These are phyloP conservation scores for Akanthomyces dipterigenus DNA, from an alignment of 2,329 filamentous ascomycete species.

Conservation along the genomic window DNA sequence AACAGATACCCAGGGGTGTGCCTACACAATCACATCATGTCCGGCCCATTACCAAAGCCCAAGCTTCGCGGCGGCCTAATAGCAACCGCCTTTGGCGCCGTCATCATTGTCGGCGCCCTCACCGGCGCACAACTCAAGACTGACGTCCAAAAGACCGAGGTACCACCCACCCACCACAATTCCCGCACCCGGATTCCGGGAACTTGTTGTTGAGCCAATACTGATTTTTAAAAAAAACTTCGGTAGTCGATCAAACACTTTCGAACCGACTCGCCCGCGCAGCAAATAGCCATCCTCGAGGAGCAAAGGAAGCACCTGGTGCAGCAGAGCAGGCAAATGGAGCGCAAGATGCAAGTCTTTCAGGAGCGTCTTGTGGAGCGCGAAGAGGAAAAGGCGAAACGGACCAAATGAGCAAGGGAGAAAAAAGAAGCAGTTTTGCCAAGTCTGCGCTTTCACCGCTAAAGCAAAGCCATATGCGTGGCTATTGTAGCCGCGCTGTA, in stretches of 20 bases:
- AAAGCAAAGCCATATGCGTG: background rate
- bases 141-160: conserved; percentile 39
- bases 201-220: no score
- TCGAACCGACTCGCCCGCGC: conserved; percentile 31
- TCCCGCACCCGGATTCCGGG: no score
- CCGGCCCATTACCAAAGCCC: conserved; percentile 18
- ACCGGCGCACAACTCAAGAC: conserved; percentile 45
- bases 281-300: conserved; percentile 40
- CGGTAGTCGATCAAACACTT: conserved; percentile 30
- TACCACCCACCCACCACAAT: conserved; percentile 17
- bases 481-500: background rate
- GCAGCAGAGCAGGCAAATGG: conserved; percentile 31
- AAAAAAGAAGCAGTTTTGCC: no score
- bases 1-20: background rate
- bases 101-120: conserved; percentile 39
- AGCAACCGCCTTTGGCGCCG: conserved; percentile 39
- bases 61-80: conserved; percentile 28
- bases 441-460: no score
- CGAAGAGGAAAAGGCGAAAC: conserved; percentile 17
- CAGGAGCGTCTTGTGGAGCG: conserved; percentile 32
- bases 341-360: conserved; percentile 36
- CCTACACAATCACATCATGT: conserved; percentile 13
- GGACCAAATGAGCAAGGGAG: background rate
- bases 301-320: conserved; percentile 33
- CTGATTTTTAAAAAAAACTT: background rate